These are phyloP conservation scores for Paramecium sonneborni DNA, from an alignment of 73 alveolate species.

Conservation along the genomic window DNA sequence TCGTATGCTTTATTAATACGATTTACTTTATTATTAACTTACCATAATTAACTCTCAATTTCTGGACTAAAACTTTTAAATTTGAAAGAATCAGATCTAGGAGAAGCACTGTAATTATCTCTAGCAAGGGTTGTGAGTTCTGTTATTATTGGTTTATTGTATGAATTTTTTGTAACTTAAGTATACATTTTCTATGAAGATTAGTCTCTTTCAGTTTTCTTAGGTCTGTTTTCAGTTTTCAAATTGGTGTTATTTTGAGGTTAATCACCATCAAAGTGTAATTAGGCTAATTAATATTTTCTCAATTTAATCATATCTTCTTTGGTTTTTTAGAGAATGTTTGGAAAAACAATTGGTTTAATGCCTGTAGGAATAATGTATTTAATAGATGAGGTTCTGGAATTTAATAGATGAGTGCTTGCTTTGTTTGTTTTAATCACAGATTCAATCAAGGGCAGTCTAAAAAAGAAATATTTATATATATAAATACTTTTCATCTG, in stretches of 20 bases:
- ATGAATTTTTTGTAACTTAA: neutral
- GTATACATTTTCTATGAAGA: neutral
- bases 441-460: neutral
- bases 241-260: neutral
- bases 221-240: neutral
- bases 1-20: slow-evolving; percentile 16
- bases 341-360: neutral
- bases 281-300: neutral
- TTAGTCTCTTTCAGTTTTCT: neutral
- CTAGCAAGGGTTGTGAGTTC: neutral
- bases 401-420: neutral
- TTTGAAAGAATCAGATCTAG: neutral
- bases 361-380: neutral
- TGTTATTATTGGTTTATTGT: neutral
- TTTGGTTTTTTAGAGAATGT: neutral
- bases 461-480: neutral
- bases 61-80: slow-evolving; percentile 22
- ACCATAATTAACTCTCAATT: neutral
- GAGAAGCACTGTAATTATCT: neutral
- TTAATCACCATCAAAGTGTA: neutral
- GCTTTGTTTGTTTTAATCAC: neutral
- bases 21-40: neutral
- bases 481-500: neutral
- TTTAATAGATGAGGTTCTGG: neutral
- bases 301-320: neutral